phyloP scores from a whole-genome alignment of 306 rosid genomes.

The Corylus avellana region DNA sequence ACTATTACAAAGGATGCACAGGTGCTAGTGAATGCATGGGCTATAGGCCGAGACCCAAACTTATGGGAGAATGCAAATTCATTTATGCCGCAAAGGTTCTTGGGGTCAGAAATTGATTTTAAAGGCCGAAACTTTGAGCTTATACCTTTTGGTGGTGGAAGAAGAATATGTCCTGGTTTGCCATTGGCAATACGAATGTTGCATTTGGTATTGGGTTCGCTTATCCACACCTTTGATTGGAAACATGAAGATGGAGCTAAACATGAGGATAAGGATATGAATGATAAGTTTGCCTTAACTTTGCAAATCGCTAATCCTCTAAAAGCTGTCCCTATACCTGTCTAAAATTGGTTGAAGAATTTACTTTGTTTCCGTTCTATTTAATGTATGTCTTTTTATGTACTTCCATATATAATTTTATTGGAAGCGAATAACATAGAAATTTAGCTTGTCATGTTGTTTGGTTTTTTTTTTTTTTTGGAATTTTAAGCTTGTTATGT shows the following conservation, averaged over 20 bases:
- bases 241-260: slow-evolving; percentile 32
- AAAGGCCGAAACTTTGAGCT: slow-evolving; percentile 36
- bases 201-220: slow-evolving; percentile 42
- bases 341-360: not conserved
- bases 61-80: slow-evolving; percentile 42
- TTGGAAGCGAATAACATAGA: no score
- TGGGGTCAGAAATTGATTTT: slow-evolving; percentile 1
- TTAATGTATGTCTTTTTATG: no score
- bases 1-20: slow-evolving; percentile 47
- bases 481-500: no score
- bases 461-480: no score
- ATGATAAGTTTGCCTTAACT: slow-evolving; percentile 23
- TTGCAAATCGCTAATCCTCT: slow-evolving; percentile 33
- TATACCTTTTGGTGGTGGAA: slow-evolving; percentile 40
- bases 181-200: slow-evolving; percentile 41
- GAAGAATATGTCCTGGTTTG: slow-evolving; percentile 50
- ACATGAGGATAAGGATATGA: slow-evolving; percentile 27
- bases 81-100: slow-evolving; percentile 48
- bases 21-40: slow-evolving; percentile 51
- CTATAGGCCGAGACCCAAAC: slow-evolving; percentile 38
- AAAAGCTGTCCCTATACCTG: not conserved
- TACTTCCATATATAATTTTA: no score
- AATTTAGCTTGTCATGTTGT: no score
- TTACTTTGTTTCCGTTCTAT: no score
- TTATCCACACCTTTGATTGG: slow-evolving; percentile 45